Evolutionary conservation across 1,284 basidiomycete species (phyloP), one percentile per base, ranked within the genome.

Genomic region (Ustilago nuda): DNA sequence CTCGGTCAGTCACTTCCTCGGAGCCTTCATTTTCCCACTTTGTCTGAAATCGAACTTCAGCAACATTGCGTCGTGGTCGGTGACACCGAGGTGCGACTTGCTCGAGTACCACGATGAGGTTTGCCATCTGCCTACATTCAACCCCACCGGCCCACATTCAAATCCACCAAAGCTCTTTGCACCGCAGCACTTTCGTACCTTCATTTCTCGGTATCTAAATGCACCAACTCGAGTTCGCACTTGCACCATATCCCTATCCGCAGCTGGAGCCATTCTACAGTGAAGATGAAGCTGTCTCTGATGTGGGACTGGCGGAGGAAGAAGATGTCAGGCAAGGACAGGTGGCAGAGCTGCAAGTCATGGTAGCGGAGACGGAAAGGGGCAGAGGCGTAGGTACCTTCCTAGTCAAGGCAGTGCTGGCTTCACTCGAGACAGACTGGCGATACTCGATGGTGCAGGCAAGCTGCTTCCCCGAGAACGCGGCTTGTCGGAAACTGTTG

Each of bases 301-400:
- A 65, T 4, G 13, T 48, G 5, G 32, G 23, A 35, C 2, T 30
- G 15, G 45, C 8, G 13, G 37, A 17, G 6, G 33, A 11, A 4
- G 45, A 30, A 23, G 66, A 64, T 15, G 66, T 50, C 5, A 50
- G 69, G 17, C 41, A 56, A n/a, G 71, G 67, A 6, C 46, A 59
- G 32, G 35, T 60, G 0, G 57, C 57, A 19, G 72, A 74, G 45
- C 13, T 78, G 1, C 68, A 67, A 41, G 45, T 78, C 33, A 72
- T 68, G 64, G 72, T 78, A 3, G 76, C 72, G 3, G 61, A 68
- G 5, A 45, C 63, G 3, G 76, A 74, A n/a, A 33, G 76, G 17
- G 32, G 35, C 2, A 46, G 45, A 35, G 76, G 76, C 3, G 55
- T 75, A 0, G 76, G 61, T 3, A 27, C n/a, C 0, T 56, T 70